phyloP scores from a whole-genome alignment of 2,329 filamentous ascomycete species.

The Monilinia fructigena region DNA sequence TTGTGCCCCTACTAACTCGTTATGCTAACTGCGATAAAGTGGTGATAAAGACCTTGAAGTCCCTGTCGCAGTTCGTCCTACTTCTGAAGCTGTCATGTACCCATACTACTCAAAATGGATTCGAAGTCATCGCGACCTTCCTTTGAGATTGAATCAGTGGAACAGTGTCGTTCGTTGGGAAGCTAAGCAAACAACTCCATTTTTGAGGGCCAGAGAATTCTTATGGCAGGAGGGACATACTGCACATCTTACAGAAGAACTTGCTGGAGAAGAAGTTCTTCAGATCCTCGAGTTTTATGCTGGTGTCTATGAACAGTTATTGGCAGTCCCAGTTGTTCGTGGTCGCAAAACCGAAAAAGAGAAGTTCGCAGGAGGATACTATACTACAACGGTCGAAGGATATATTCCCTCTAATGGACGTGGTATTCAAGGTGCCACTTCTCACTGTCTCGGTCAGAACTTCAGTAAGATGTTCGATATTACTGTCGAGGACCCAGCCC shows the following conservation, averaged over 20 bases:
- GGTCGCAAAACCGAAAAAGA: slow-evolving; percentile 95
- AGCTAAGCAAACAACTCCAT: slow-evolving; percentile 86
- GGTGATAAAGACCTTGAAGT: slow-evolving; percentile 91
- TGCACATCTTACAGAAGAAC: slow-evolving; percentile 81
- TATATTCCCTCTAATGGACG: slow-evolving; percentile 95
- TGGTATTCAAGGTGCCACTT: slow-evolving; percentile 94
- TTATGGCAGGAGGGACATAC: slow-evolving; percentile 88
- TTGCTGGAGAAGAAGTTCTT: slow-evolving; percentile 80
- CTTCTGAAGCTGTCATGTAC: slow-evolving; percentile 83
- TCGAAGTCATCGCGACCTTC: slow-evolving; percentile 90
- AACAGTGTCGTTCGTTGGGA: slow-evolving; percentile 94
- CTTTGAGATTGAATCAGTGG: slow-evolving; percentile 95
- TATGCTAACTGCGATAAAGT: slow-evolving; percentile 47
- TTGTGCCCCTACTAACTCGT: slow-evolving; percentile 20
- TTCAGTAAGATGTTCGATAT: slow-evolving; percentile 99
- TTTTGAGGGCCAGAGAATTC: slow-evolving; percentile 91
- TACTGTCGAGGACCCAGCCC: slow-evolving; percentile 85
- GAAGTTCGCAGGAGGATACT: slow-evolving; percentile 95
- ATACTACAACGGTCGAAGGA: slow-evolving; percentile 94
- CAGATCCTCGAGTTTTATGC: slow-evolving; percentile 94
- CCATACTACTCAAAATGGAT: slow-evolving; percentile 97
- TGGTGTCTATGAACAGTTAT: slow-evolving; percentile 85
- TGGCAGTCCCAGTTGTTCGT: slow-evolving; percentile 92
- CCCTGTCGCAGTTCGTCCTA: slow-evolving; percentile 65
- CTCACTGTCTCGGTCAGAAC: slow-evolving; percentile 88